Conservation (phyloP, 495 filamentous ascomycete genomes). For the Neurospora tetraspora region DNA sequence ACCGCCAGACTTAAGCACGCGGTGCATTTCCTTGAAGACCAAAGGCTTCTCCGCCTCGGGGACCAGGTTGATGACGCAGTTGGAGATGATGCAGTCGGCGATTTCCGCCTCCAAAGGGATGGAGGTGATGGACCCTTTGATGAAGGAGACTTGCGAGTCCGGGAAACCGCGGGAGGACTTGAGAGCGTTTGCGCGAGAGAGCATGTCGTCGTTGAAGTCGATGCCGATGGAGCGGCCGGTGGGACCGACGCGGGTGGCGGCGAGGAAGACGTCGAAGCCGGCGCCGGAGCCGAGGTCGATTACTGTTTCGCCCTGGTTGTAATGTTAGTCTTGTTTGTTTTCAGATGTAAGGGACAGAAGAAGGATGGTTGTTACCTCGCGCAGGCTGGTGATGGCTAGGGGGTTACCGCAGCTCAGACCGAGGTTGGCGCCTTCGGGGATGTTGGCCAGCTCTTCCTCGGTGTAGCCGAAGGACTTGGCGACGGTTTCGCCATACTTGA, state of each 20-base stretch:
- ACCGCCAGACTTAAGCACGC: constrained; percentile 51
- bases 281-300: constrained; percentile 55
- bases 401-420: constrained; percentile 63
- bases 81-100: constrained; percentile 48
- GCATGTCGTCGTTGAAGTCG: constrained; percentile 63
- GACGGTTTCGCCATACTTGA: constrained; percentile 31
- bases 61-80: constrained; percentile 57
- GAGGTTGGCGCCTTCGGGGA: constrained; percentile 50
- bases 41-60: constrained; percentile 44
- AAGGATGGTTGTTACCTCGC: constrained; percentile 33
- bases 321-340: background rate
- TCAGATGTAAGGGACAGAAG: too few relatives aligned
- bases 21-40: constrained; percentile 51
- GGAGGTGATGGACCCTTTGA: constrained; percentile 44
- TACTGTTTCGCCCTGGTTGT: constrained; percentile 47
- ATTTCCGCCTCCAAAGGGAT: constrained; percentile 33
- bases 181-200: constrained; percentile 39
- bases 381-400: constrained; percentile 42
- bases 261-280: constrained; percentile 56
- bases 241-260: constrained; percentile 44
- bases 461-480: constrained; percentile 54
- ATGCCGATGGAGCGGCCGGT: constrained; percentile 49
- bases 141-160: constrained; percentile 37
- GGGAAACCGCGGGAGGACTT: constrained; percentile 21
- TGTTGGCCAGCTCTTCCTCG: constrained; percentile 39